Base-by-base conservation (phyloP, 139 green algal species). In the Picochlorum sp. region DNA sequence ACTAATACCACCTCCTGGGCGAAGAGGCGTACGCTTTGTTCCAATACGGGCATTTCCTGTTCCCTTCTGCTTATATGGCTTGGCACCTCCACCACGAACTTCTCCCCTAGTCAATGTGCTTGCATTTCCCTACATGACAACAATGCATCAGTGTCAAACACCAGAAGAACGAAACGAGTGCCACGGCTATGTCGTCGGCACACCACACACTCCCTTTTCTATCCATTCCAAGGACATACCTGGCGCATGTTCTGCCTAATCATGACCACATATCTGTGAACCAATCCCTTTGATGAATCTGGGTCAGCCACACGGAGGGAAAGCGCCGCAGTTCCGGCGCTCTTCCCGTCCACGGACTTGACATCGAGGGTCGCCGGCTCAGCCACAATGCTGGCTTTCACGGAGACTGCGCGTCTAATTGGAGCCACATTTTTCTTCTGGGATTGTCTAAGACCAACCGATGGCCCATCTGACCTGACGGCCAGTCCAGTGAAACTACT, bases 21-120 rank as follows among this genome's bases (percentile, higher is more conserved):
- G 86, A 55, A 97, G 79, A 18, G 92, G 92, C 6, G 92, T 90
- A 14, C 76, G 75, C 28, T 45, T 86, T 59, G 76, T 92, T 24
- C 94, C 94, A 55, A 77, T 76, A 20, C 94, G 84, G 14, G 94
- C 94, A 64, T 88, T 91, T 57, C 94, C 94, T 6, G 85, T 96
- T 31, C 94, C 94, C 81, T 99, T 99, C 81, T 99, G 94, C 65
- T 89, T 86, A 65, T 88, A 95, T 1, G 94, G 94, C 88, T 99
- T 99, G 71, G 81, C 86, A 63, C 94, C 94, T 57, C 94, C 94
- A 54, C 94, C 94, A 20, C 90, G 75, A 11, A 99, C 94, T 77
- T 99, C 94, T 7, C 66, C 66, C 11, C 91, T 78, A 3, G 93
- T 99, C 58, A 90, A 72, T 2, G 94, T 97, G 77, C 74, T 92